Base-by-base conservation (phyloP, 495 filamentous ascomycete species). In the Penicillium maclennaniae region DNA sequence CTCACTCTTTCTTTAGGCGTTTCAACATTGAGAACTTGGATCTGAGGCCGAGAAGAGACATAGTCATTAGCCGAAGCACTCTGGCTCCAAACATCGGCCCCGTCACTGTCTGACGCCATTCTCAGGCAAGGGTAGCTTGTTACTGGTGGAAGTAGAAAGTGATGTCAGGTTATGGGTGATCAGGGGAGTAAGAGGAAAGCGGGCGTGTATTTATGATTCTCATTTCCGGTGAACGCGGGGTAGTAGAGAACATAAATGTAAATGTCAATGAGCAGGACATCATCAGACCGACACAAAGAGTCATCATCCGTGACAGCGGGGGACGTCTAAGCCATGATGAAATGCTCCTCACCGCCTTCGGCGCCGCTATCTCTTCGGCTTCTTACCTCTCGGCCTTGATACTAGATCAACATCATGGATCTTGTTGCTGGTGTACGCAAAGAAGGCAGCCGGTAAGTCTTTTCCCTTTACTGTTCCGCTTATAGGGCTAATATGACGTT, bases 401-500 rank as follows among this genome's bases (percentile, higher is more conserved):
- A 7, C 19, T 23, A 51, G 10, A 3, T n/a, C 14, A 42, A 48
- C 26, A 70, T 41, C 45, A 98, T 98, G 93, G 93, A 98, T 81
- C 83, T 98, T 47, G 83, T 98, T 45, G 89, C 92, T 26, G 84
- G 88, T 19, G 83, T 98, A 45, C 88, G 92, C 57, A 97, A 98
- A 75, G 85, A 89, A 67, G 92, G 92, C 56, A 96, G 90, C 47
- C 88, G 82, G 82, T 84, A 65, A 53, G 70, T 56, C 15, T 5
- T 17, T 28, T 23, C 19, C 19, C 9, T 10, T 20, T 34, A 44
- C 7, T 36, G 37, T 27, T 10, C 20, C 12, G 21, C 34, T 12
- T 25, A 23, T 21, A 38, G 17, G 20, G 41, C 7, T 12, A 31
- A 62, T 47, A 50, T 45, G 51, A 61, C 37, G 31, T 26, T 6